Percentiles rank a stretch among this genome's conserved stretches.
Conservation (phyloP, 2,329 filamentous ascomycete genomes). For the Tolypocladium tundrense region DNA sequence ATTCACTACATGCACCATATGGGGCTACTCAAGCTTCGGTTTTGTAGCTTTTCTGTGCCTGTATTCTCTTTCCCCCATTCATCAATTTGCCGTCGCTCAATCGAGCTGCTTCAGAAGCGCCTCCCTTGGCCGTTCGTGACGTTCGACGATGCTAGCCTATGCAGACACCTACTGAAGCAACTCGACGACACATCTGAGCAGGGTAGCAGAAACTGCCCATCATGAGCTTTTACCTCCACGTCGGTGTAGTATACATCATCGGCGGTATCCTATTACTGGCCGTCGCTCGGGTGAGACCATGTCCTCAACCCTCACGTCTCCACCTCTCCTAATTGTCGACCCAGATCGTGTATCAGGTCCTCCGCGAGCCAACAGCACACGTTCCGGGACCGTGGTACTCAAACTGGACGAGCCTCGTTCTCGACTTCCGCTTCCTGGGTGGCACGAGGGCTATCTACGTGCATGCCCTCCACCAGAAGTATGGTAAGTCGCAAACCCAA, state of each 20-base stretch:
- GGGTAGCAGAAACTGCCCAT: not conserved
- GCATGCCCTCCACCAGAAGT: conserved; percentile 13
- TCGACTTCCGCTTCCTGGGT: conserved; percentile 8
- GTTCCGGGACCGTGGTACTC: conserved; percentile 16
- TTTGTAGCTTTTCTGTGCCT: not conserved
- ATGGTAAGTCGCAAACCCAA: conserved; percentile 7
- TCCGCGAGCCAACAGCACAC: conserved; percentile 5
- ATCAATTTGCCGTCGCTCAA: not conserved
- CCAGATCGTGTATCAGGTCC: not conserved
- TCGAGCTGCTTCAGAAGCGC: not conserved
- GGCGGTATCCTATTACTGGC: not conserved
- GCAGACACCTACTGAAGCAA: not conserved
- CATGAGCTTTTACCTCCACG: not conserved
- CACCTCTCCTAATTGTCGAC: not conserved
- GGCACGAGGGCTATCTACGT: conserved; percentile 9
- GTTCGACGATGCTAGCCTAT: not conserved
- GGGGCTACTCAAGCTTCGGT: not conserved
- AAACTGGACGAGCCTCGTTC: conserved; percentile 9
- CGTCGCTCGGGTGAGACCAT: not conserved
- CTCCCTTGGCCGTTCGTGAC: not conserved
- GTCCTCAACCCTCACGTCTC: not conserved
- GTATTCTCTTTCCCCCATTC: not conserved
- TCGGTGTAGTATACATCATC: not conserved
- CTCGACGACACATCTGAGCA: too few relatives aligned
- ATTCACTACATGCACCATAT: too few relatives aligned